Evolutionary conservation across 2,329 filamentous ascomycete species (phyloP), one percentile per base, ranked within the genome.

Genomic region (Elsinoe batatas): DNA sequence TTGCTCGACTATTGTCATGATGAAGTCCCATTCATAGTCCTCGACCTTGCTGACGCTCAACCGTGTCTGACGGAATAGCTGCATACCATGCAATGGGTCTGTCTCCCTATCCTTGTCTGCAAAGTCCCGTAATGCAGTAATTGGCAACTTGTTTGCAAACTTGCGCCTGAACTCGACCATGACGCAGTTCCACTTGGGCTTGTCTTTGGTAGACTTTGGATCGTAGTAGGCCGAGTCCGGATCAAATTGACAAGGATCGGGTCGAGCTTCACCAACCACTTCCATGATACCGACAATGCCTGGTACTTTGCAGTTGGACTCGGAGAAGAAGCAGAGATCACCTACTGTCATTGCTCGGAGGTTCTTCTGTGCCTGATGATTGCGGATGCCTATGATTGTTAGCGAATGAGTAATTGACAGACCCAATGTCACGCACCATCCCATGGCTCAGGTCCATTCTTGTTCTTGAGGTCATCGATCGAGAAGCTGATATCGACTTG

Each of bases 251-350:
- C 83, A 80, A 64, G 84, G 72, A 64, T 98, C 93, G 7, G 88
- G 79, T 1, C 85, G 84, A 61, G 88, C 86, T 67, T 95, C 91
- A 61, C 81, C 78, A 13, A 94, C 90, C 60, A 98, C 87, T 64
- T 93, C 87, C 57, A 66, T 64, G 56, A 65, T 60, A 6, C 65
- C 64, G 1, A 85, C 89, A 47, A 97, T 89, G 2, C 88, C 91
- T 0, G 91, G 90, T 20, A 85, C 80, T 68, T 94, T 95, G 72
- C 88, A 93, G 64, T 93, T 95, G 46, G 88, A 95, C 71, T 96
- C 91, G 68, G 97, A 97, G 74, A 98, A 97, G 73, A 98, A 97
- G 22, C 90, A 91, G 32, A 91, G 77, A 66, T 98, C 93, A 51
- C 91, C 91, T 56, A 84, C 83, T 64, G 88, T 90, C 93, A 98